Conservation (phyloP, 2,329 filamentous ascomycete genomes). For the Trichothecium roseum region DNA sequence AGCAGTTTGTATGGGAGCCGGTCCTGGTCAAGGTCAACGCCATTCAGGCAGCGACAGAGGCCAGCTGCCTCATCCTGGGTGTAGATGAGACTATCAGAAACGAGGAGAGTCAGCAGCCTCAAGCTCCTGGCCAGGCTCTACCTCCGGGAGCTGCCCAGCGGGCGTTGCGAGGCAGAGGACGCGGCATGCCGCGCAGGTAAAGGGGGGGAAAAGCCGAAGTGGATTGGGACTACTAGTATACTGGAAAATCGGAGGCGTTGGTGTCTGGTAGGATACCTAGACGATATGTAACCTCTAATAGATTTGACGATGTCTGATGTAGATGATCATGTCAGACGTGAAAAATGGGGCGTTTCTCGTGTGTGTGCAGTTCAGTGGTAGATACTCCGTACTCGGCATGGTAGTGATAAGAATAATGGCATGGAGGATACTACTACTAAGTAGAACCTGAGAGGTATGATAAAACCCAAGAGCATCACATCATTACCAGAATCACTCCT, state of each 20-base stretch:
- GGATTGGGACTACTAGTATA: conserved; percentile 8
- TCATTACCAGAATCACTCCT: no score
- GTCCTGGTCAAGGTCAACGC: conserved; percentile 94
- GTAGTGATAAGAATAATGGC: no score
- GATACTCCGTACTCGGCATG: no score
- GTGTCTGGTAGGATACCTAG: conserved; percentile 25
- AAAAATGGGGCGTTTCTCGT: no score
- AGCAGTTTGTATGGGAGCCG: conserved; percentile 95
- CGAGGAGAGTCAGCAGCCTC: conserved; percentile 79
- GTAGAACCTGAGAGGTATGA: no score
- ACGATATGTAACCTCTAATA: conserved; percentile 1
- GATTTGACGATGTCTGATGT: no score
- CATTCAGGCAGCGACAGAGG: conserved; percentile 90
- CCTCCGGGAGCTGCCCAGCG: conserved; percentile 80
- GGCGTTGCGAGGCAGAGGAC: conserved; percentile 71
- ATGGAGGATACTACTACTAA: no score
- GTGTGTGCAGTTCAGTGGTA: no score
- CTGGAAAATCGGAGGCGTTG: conserved; percentile 8
- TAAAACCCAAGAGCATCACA: no score
- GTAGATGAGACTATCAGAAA: conserved; percentile 99
- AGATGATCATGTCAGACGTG: no score
- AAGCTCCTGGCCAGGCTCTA: conserved; percentile 65
- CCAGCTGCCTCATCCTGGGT: conserved; percentile 85
- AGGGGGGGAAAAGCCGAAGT: conserved; percentile 10
- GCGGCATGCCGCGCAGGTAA: conserved; percentile 81